phyloP scores from a whole-genome alignment of 129 eudicot genomes.

The Saposhnikovia divaricata region DNA sequence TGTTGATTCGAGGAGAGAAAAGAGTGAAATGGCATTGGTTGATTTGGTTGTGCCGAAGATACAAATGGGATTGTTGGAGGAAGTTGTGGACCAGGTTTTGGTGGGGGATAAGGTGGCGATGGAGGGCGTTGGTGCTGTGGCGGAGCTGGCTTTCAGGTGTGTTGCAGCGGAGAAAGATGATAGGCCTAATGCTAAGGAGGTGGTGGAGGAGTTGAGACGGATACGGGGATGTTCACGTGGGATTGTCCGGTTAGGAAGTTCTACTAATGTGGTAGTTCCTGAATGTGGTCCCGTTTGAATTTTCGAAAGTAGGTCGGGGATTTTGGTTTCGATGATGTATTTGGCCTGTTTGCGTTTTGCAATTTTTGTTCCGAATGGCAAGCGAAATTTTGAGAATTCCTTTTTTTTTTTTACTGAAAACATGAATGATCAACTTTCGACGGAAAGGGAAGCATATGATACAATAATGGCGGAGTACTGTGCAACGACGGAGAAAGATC shows the following conservation, averaged over 20 bases:
- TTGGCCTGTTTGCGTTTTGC: background rate
- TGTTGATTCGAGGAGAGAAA: conserved; percentile 71
- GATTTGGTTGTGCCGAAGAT: conserved; percentile 85
- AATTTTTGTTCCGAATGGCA: background rate
- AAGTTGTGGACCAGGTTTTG: conserved; percentile 70
- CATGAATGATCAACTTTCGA: background rate
- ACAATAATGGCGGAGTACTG: conserved; percentile 78
- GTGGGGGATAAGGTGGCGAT: conserved; percentile 47
- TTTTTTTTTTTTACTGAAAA: background rate
- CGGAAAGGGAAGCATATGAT: conserved; percentile 50
- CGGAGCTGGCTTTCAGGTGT: conserved; percentile 87
- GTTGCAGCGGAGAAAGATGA: conserved; percentile 94
- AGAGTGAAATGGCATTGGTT: conserved; percentile 69
- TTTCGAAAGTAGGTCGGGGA: background rate
- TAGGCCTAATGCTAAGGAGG: conserved; percentile 77
- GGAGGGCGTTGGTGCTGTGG: conserved; percentile 63
- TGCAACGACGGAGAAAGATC: conserved; percentile 77
- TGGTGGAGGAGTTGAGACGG: conserved; percentile 74
- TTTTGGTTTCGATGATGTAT: background rate
- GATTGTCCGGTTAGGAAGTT: conserved; percentile 30
- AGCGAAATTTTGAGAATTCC: background rate
- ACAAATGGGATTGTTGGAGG: conserved; percentile 62
- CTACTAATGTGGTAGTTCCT: conserved; percentile 49
- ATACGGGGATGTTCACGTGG: conserved; percentile 57
- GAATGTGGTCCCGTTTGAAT: conserved; percentile 28